phyloP scores from a whole-genome alignment of 345 rosid species.

The Corchorus olitorius region DNA sequence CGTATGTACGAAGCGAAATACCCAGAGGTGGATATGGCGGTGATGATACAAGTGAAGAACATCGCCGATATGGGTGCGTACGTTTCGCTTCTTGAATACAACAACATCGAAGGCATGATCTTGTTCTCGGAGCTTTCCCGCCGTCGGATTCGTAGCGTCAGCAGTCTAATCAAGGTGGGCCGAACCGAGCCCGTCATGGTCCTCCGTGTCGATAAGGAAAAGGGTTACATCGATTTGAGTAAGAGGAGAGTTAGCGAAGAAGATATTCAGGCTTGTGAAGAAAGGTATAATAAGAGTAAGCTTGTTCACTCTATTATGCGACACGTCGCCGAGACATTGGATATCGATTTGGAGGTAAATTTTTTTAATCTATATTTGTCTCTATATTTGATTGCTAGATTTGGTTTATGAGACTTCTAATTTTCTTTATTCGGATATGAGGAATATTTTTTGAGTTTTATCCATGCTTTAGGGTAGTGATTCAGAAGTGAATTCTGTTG shows the following conservation, averaged over 20 bases:
- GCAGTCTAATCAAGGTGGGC: slow-evolving; percentile 92
- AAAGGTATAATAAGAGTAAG: slow-evolving; percentile 98
- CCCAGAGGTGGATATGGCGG: slow-evolving; percentile 98
- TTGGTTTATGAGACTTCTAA: not conserved
- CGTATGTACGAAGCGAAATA: slow-evolving; percentile 93
- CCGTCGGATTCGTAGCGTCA: slow-evolving; percentile 96
- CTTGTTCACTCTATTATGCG: slow-evolving; percentile 99
- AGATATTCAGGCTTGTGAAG: slow-evolving; percentile 92
- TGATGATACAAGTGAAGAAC: slow-evolving; percentile 96
- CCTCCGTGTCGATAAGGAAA: slow-evolving; percentile 94
- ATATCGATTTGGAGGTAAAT: slow-evolving; percentile 83
- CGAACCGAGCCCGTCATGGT: slow-evolving; percentile 99
- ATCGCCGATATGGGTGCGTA: slow-evolving; percentile 99
- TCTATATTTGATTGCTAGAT: not conserved
- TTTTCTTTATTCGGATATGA: not conserved
- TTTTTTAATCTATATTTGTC: not conserved
- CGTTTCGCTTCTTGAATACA: slow-evolving; percentile 93
- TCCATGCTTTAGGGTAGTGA: not conserved
- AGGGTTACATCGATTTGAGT: slow-evolving; percentile 94
- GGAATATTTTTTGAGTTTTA: not conserved
- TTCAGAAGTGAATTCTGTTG: not conserved
- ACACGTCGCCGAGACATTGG: slow-evolving; percentile 90
- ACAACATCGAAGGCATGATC: slow-evolving; percentile 97
- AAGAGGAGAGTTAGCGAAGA: slow-evolving; percentile 94
- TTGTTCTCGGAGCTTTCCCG: slow-evolving; percentile 98